These are phyloP conservation scores for Neophaeococcomyces mojaviensis DNA, from an alignment of 2,329 filamentous ascomycete genomes.

Conservation along the genomic window DNA sequence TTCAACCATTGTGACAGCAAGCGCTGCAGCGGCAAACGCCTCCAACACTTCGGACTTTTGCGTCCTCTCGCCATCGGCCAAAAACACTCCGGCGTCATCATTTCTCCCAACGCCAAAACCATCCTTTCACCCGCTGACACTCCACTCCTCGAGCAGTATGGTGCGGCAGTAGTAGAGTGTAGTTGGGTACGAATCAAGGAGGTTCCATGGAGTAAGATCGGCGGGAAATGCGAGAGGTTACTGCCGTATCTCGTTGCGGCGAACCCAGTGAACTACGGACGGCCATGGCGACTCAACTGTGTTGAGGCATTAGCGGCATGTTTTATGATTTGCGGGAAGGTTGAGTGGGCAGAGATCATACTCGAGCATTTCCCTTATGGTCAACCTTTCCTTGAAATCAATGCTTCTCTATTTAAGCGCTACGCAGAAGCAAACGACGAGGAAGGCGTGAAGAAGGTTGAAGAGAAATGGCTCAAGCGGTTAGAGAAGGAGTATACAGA, in stretches of 20 bases:
- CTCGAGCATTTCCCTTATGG: conserved; percentile 84
- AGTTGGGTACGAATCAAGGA: conserved; percentile 91
- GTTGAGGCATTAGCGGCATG: conserved; percentile 89
- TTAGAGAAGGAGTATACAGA: conserved; percentile 84
- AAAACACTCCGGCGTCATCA: conserved; percentile 83
- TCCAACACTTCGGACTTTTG: conserved; percentile 91
- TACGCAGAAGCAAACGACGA: conserved; percentile 81
- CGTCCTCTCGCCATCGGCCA: conserved; percentile 86
- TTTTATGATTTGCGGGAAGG: conserved; percentile 85
- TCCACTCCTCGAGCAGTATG: conserved; percentile 74
- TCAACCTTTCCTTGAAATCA: conserved; percentile 81
- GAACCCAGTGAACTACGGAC: conserved; percentile 95
- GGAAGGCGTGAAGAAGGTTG: conserved; percentile 71
- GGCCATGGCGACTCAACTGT: conserved; percentile 90
- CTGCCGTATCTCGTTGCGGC: conserved; percentile 93
- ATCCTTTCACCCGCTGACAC: conserved; percentile 76
- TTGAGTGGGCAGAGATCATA: conserved; percentile 82
- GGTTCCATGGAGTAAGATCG: conserved; percentile 83
- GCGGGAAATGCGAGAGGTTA: conserved; percentile 83
- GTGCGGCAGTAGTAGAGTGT: conserved; percentile 92
- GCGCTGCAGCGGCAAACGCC: conserved; percentile 86
- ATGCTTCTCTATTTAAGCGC: conserved; percentile 67
- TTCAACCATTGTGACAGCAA: conserved; percentile 96
- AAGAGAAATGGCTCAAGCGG: conserved; percentile 81
- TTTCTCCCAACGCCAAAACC: conserved; percentile 87